phyloP scores from a whole-genome alignment of 345 rosid genomes.

The Orychophragmus violaceus region DNA sequence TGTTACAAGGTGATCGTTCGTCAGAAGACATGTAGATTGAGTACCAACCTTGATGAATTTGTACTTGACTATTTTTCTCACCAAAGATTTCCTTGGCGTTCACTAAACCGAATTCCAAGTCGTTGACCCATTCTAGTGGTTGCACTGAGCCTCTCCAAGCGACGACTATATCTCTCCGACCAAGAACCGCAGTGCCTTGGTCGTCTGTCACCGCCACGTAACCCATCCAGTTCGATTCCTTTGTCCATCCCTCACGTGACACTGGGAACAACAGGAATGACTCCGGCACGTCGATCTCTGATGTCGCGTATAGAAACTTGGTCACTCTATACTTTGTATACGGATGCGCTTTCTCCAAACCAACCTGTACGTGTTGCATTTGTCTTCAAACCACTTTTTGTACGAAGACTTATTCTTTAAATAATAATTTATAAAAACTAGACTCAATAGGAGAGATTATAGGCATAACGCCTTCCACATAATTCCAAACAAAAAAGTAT shows the following conservation, averaged over 20 bases:
- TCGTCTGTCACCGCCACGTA: slow-evolving; percentile 78
- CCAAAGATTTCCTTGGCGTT: slow-evolving; percentile 48
- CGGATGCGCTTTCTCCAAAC: slow-evolving; percentile 47
- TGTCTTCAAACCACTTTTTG: too few relatives aligned
- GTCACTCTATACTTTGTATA: slow-evolving; percentile 59
- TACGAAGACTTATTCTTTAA: too few relatives aligned
- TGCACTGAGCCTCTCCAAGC: slow-evolving; percentile 80
- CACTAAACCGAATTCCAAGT: slow-evolving; percentile 50
- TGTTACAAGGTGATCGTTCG: slow-evolving; percentile 52
- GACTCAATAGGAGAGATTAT: too few relatives aligned
- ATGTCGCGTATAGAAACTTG: slow-evolving; percentile 66
- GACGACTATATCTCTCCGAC: slow-evolving; percentile 80
- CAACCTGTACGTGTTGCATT: slow-evolving; percentile 32
- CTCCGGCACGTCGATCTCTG: slow-evolving; percentile 51
- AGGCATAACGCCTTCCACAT: too few relatives aligned
- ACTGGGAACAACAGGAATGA: slow-evolving; percentile 54
- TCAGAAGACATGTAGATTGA: slow-evolving; percentile 77
- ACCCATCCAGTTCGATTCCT: slow-evolving; percentile 85
- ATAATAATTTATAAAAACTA: too few relatives aligned
- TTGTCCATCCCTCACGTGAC: slow-evolving; percentile 79
- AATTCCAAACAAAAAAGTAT: too few relatives aligned
- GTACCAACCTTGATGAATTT: slow-evolving; percentile 82
- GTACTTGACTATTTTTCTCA: slow-evolving; percentile 15
- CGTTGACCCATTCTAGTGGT: slow-evolving; percentile 71
- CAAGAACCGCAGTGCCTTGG: slow-evolving; percentile 49